phyloP scores from a whole-genome alignment of 352 stramenopile species.

The Bremia lactucae region DNA sequence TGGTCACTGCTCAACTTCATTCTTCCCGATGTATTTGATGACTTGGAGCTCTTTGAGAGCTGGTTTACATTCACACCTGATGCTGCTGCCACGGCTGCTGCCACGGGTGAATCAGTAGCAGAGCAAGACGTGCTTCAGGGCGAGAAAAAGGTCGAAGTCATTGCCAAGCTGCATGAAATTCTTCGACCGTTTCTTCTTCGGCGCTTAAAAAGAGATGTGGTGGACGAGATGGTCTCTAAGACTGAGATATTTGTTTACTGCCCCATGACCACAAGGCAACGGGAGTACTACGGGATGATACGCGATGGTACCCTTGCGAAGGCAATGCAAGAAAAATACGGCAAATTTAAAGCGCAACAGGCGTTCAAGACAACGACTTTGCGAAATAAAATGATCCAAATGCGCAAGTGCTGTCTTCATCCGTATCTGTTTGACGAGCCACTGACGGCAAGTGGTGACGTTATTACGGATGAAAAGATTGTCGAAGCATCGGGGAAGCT shows the following conservation, averaged over 20 bases:
- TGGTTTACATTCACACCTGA: constrained; percentile 98
- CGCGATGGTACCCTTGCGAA: constrained; percentile 79
- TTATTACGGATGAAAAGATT: constrained; percentile 81
- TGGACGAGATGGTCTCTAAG: constrained; percentile 91
- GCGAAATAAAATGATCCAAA: constrained; percentile 69
- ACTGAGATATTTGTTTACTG: constrained; percentile 97
- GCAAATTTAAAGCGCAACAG: constrained; percentile 34
- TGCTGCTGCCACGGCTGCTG: constrained; percentile 15
- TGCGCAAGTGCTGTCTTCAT: constrained; percentile 85
- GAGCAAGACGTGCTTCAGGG: constrained; percentile 84
- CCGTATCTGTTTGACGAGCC: constrained; percentile 85
- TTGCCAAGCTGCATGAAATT: constrained; percentile 96
- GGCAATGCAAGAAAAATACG: constrained; percentile 77
- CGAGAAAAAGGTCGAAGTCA: constrained; percentile 87
- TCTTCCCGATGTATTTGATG: constrained; percentile 95
- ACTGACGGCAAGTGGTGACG: constrained; percentile 33
- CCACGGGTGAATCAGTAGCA: constrained; percentile 60
- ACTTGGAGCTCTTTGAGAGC: constrained; percentile 95
- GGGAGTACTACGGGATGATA: constrained; percentile 92
- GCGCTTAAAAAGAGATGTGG: constrained; percentile 92
- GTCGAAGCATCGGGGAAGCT: constrained; percentile 95
- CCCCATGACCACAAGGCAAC: constrained; percentile 89
- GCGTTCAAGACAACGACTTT: constrained; percentile 45
- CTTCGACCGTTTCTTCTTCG: constrained; percentile 93
- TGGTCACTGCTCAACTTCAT: constrained; percentile 99